These are phyloP conservation scores for Exophiala calicioides DNA, from an alignment of 2,329 filamentous ascomycete species.

Conservation along the genomic window DNA sequence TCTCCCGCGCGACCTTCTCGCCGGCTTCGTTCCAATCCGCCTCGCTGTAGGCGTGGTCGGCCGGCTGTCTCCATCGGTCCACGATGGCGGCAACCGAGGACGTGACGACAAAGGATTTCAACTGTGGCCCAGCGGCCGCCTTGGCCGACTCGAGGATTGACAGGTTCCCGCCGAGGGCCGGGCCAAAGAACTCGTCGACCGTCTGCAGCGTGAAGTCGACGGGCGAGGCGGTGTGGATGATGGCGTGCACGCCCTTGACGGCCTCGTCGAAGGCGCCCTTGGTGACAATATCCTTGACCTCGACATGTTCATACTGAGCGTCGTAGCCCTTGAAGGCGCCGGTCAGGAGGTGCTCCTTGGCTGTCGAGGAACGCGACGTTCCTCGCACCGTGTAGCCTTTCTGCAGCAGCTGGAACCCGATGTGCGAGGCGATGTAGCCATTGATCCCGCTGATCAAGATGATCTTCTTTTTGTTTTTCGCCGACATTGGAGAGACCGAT, in stretches of 20 bases:
- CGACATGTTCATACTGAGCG: constrained; percentile 34
- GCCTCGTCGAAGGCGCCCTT: constrained; percentile 41
- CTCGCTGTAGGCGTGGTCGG: constrained; percentile 34
- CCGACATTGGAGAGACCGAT: constrained; percentile 15
- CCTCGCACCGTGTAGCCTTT: constrained; percentile 44
- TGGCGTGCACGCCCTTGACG: constrained; percentile 35
- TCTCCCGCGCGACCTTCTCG: constrained; percentile 34
- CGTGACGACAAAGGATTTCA: constrained; percentile 29
- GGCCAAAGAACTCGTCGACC: constrained; percentile 29
- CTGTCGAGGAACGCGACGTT: constrained; percentile 37
- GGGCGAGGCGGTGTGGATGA: constrained; percentile 30
- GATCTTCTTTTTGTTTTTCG: constrained; percentile 19
- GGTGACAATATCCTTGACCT: constrained; percentile 40
- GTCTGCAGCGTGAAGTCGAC: constrained; percentile 27
- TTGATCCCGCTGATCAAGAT: constrained; percentile 45
- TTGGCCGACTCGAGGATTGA: constrained; percentile 27
- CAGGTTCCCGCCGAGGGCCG: constrained; percentile 29
- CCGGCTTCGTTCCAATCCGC: constrained; percentile 42
- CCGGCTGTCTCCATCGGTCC: constrained; percentile 25
- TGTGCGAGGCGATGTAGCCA: constrained; percentile 43
- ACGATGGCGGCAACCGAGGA: constrained; percentile 31
- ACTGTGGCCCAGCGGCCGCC: constrained; percentile 20
- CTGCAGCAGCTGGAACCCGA: constrained; percentile 40
- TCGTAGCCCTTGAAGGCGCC: constrained; percentile 37
- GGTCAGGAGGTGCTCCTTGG: constrained; percentile 28